A percentile compares a stretch with the other conserved stretches of the same genome.
phyloP scores from a whole-genome alignment of 176 grass and related monocot species.

The Triticum dicoccoides region DNA sequence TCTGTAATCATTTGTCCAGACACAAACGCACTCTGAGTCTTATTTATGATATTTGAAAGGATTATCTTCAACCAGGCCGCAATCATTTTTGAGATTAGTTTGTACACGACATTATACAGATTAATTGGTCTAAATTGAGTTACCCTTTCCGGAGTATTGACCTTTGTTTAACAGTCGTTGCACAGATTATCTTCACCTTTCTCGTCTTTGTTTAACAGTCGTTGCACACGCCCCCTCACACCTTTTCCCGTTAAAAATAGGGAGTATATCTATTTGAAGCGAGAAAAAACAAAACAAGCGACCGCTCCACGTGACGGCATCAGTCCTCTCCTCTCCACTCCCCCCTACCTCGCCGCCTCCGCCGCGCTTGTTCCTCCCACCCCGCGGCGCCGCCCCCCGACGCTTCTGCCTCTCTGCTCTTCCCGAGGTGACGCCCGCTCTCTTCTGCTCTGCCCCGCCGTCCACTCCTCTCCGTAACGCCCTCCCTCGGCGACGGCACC shows the following conservation, averaged over 20 bases:
- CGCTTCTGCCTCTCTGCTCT: background rate
- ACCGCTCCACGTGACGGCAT: slow-evolving; percentile 11
- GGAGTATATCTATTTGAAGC: background rate
- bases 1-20: no score
- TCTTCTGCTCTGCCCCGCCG: background rate
- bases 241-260: slow-evolving; percentile 1
- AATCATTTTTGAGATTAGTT: no score
- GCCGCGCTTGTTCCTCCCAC: background rate
- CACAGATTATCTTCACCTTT: background rate
- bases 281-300: background rate
- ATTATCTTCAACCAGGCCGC: no score
- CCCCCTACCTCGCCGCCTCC: slow-evolving; percentile 10
- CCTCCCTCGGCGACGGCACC: background rate
- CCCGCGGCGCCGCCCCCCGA: background rate
- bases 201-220: slow-evolving; percentile 10
- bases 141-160: no score
- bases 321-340: background rate
- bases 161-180: background rate
- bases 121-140: no score
- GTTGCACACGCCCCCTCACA: background rate
- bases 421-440: background rate
- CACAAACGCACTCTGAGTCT: no score
- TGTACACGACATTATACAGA: no score
- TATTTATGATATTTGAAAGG: no score
- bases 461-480: background rate